These are phyloP conservation scores for Ogataea siamensis DNA, from an alignment of 805 yeast species.

Conservation along the genomic window DNA sequence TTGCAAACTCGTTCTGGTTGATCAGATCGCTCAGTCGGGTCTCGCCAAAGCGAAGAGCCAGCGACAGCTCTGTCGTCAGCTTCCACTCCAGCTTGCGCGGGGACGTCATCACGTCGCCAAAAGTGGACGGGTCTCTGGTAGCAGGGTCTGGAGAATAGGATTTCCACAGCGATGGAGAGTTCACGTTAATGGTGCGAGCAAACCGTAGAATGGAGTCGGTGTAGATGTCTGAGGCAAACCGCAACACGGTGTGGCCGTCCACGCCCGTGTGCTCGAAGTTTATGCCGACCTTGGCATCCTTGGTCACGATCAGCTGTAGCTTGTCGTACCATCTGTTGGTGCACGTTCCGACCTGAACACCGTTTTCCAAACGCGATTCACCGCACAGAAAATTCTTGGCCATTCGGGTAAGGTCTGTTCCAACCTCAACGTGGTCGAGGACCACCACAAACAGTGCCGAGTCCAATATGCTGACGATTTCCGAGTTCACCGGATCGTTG, in stretches of 20 bases:
- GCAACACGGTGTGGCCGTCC: conserved; percentile 89
- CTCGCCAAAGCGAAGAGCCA: conserved; percentile 86
- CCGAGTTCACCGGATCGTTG: conserved; percentile 52
- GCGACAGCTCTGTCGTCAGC: conserved; percentile 69
- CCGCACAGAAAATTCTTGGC: conserved; percentile 90
- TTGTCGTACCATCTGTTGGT: conserved; percentile 93
- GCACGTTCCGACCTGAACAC: conserved; percentile 91
- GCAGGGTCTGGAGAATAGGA: conserved; percentile 48
- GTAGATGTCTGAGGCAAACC: conserved; percentile 86
- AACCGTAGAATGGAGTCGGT: conserved; percentile 87
- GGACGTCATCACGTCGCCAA: conserved; percentile 54
- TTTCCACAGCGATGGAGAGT: conserved; percentile 71
- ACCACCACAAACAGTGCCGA: conserved; percentile 81
- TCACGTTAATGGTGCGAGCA: conserved; percentile 77
- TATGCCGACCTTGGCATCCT: conserved; percentile 88
- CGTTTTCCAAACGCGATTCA: conserved; percentile 69
- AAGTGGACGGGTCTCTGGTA: conserved; percentile 40
- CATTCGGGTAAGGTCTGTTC: conserved; percentile 58
- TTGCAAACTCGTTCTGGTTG: conserved; percentile 84
- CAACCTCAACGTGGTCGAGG: conserved; percentile 70
- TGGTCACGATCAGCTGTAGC: conserved; percentile 80
- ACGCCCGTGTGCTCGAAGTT: conserved; percentile 95
- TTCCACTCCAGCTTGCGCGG: conserved; percentile 92
- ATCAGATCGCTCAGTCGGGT: conserved; percentile 84
- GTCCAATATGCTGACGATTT: conserved; percentile 73